Evolutionary conservation across 1,139 yeast genomes (phyloP), one percentile per base, ranked within the genome.

Genomic region (Arxiozyma slooffiae): DNA sequence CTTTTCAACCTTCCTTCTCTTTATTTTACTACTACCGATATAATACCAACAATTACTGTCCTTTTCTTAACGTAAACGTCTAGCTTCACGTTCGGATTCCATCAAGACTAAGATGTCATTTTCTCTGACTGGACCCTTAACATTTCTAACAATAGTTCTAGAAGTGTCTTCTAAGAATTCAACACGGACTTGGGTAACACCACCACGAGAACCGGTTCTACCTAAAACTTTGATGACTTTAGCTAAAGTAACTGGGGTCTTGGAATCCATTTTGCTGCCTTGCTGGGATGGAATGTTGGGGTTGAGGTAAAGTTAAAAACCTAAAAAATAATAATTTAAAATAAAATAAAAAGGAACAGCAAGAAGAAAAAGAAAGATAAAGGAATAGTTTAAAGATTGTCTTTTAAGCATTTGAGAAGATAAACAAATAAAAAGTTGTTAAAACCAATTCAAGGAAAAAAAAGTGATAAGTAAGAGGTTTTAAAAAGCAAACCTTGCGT

Each of bases 181-280:
- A 71, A 92, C 97, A 79, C 98, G 90, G 76, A 92, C 97, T 80
- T 92, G 98, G 78, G 97, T 92, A 78, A 92, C 98, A 85, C 97
- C 97, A 85, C 98, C 98, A 82, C 97, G 90, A 74, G 97, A 90
- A 74, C 97, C 97, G 83, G 97, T 90, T 81, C 97, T 89, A 76
- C 97, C 97, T 77, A 92, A 84, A 77, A 92, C 97, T 82, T 92
- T 92, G 80, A 87, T 89, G 74, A 92, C 97, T 82, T 89, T 90
- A 76, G 97, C 98, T 78, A 92, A 87, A 79, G 96, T 92, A 72
- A 90, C 97, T 76, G 96, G 96, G 77, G 92, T 83, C 77, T 85
- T 85, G 72, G 88, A 77, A 76, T 84, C 92, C 90, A 66, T 64
- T 53, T 59, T 58, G 52, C 50, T 49, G 49, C 34, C 44, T 41